Base-by-base conservation (phyloP, 148 eudicot species). In the Rhododendron kiyosumense region DNA sequence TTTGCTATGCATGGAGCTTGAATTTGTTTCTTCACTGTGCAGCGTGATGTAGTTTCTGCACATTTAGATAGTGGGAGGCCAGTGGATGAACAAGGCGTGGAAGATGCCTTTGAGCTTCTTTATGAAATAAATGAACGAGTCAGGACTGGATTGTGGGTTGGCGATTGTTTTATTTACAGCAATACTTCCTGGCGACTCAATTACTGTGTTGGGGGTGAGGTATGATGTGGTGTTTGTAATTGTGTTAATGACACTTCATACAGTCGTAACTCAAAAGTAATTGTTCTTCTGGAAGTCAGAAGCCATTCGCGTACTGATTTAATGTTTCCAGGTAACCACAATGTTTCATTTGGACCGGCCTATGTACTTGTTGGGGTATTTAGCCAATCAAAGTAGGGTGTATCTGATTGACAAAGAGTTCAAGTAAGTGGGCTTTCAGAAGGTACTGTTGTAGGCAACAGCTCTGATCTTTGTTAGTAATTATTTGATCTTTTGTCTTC, bases 121-220 rank as follows among this genome's bases (percentile, higher is more conserved):
- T 94, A 95, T 86, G 99, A 97, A 92, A 94, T 95, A 85, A 94
- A 93, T 91, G 99, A 97, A 89, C 90, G 98, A 85, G 98, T 95
- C 61, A 91, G 99, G 87, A 97, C 98, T 48, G 99, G 99, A 83
- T 48, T 97, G 85, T 97, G 99, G 99, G 99, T 97, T 75, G 99
- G 99, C 49, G 99, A 97, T 87, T 97, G 99, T 84, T 97, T 97
- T 86, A 94, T 97, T 86, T 97, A 97, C 88, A 97, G 92, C 81
- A 95, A 95, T 87, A 93, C 98, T 75, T 95, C 98, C 38, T 95
- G 98, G 99, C 92, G 98, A 82, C 98, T 97, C 63, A 97, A 97
- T 89, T 97, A 97, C 81, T 97, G 99, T 88, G 98, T 97, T 86
- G 99, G 99, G 87, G 99, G 99, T 52, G 99, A 97, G 99, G 99